These are phyloP conservation scores for Saccharomyces eubayanus DNA, from an alignment of 805 yeast species.

Conservation along the genomic window DNA sequence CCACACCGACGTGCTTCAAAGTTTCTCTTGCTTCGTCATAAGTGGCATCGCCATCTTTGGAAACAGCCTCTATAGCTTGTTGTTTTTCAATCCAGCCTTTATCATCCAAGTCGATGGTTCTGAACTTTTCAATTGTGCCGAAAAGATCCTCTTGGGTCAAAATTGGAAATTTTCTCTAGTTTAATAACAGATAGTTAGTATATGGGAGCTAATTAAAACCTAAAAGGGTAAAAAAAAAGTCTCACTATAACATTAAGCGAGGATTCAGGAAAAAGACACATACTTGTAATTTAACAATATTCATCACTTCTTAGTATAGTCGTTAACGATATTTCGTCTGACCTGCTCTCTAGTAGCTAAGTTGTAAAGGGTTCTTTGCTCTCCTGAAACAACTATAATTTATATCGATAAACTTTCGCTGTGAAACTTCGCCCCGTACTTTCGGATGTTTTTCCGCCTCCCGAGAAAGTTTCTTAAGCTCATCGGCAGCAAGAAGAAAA, in stretches of 20 bases:
- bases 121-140: slow-evolving; percentile 75
- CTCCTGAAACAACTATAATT: background rate
- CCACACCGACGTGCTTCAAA: slow-evolving; percentile 81
- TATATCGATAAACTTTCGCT: background rate
- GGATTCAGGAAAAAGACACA: slow-evolving; percentile 15
- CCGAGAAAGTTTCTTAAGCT: background rate
- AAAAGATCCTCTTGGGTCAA: slow-evolving; percentile 83
- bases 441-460: slow-evolving; percentile 1
- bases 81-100: slow-evolving; percentile 92
- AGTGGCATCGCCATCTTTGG: slow-evolving; percentile 68
- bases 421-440: background rate
- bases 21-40: slow-evolving; percentile 94
- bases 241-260: background rate
- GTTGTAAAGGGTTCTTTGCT: background rate
- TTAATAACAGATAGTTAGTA: slow-evolving; percentile 1
- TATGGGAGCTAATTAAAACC: background rate
- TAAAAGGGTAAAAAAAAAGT: background rate
- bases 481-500: background rate
- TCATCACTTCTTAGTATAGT: slow-evolving; percentile 34
- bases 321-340: background rate
- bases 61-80: slow-evolving; percentile 74
- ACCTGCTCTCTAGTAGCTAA: background rate
- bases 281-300: slow-evolving; percentile 56
- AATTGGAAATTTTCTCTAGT: slow-evolving; percentile 72
- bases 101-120: slow-evolving; percentile 80